These are phyloP conservation scores for Xerocomus brunneocitrinus DNA, from an alignment of 768 basidiomycete genomes.

Conservation along the genomic window DNA sequence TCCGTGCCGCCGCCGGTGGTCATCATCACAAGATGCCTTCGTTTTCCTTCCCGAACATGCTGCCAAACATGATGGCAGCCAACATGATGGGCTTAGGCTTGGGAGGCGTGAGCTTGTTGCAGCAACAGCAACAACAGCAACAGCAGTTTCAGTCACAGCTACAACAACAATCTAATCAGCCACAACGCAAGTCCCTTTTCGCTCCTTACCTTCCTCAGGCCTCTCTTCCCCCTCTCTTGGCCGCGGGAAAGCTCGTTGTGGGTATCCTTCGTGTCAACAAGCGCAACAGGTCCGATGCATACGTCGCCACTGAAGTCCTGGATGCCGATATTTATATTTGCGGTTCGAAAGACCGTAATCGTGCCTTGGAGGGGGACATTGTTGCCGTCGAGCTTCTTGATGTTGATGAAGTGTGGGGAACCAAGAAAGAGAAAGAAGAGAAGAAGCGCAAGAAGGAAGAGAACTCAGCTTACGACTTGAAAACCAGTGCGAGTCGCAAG, in stretches of 20 bases:
- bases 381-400: constrained; percentile 97
- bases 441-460: constrained; percentile 99
- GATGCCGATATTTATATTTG: constrained; percentile 99
- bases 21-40: constrained; percentile 97
- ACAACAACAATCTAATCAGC: constrained; percentile 87
- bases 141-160: constrained; percentile 89
- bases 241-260: constrained; percentile 95
- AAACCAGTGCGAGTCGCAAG: constrained; percentile 68
- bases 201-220: constrained; percentile 98
- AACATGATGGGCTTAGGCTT: constrained; percentile 91
- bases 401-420: constrained; percentile 96
- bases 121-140: constrained; percentile 77
- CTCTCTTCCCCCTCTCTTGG: constrained; percentile 91
- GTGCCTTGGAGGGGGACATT: constrained; percentile 96
- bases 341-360: constrained; percentile 97
- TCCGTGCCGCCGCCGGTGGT: constrained; percentile 90
- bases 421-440: constrained; percentile 99
- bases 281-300: constrained; percentile 96
- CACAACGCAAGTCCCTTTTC: constrained; percentile 96
- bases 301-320: constrained; percentile 95
- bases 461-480: constrained; percentile 90
- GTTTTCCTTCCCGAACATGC: constrained; percentile 97
- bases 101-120: constrained; percentile 77
- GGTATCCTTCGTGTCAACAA: constrained; percentile 97
- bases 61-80: constrained; percentile 95